phyloP scores from a whole-genome alignment of 768 basidiomycete species.

The Sistotremastrum suecicum region DNA sequence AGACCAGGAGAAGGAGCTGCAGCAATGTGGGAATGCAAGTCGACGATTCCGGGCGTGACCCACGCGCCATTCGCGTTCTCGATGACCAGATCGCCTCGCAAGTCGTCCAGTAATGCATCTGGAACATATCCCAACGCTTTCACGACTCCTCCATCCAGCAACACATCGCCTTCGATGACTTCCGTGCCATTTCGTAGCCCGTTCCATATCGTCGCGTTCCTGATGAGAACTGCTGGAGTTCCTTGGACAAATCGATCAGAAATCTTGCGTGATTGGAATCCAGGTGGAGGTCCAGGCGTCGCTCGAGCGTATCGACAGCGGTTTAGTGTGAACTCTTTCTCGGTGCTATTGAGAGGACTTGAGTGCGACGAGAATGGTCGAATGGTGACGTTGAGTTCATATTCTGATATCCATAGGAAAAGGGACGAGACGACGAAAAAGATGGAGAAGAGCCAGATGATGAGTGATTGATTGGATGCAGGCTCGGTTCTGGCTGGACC shows the following conservation, averaged over 20 bases:
- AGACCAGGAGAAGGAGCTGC: conserved; percentile 25
- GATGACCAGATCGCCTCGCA: conserved; percentile 17
- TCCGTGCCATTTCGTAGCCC: conserved; percentile 43
- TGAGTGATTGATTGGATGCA: too few relatives aligned
- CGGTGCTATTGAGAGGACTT: too few relatives aligned
- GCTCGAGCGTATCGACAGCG: not conserved
- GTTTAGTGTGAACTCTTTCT: too few relatives aligned
- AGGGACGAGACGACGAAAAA: too few relatives aligned
- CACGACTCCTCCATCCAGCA: conserved; percentile 54
- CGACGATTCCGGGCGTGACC: conserved; percentile 49
- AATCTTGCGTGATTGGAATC: conserved; percentile 15
- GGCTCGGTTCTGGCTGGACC: too few relatives aligned
- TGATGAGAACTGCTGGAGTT: conserved; percentile 51
- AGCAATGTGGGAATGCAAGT: conserved; percentile 45
- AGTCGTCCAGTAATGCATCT: conserved; percentile 17
- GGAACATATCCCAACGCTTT: conserved; percentile 43
- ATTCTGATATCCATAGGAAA: too few relatives aligned
- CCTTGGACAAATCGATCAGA: conserved; percentile 59
- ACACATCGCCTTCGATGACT: conserved; percentile 43
- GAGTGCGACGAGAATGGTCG: too few relatives aligned
- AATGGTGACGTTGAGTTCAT: too few relatives aligned
- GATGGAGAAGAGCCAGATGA: too few relatives aligned
- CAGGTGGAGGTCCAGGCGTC: conserved; percentile 16
- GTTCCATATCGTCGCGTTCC: conserved; percentile 56
- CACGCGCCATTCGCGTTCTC: conserved; percentile 52